Evolutionary conservation across 805 yeast genomes (phyloP).

Genomic region (Myxozyma neglecta): DNA sequence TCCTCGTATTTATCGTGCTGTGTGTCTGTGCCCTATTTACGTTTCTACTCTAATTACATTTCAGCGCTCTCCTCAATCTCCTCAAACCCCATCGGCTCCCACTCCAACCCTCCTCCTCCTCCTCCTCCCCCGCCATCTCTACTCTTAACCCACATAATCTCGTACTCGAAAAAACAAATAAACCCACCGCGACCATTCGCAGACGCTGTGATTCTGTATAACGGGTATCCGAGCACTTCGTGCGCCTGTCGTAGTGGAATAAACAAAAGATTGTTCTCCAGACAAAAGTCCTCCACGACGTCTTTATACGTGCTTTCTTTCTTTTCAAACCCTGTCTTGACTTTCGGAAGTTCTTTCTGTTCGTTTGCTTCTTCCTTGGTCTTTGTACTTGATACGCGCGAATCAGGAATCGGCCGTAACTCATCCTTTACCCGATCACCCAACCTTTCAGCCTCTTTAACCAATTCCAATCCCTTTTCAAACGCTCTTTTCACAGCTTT

Average conservation of each 20-base stretch:
- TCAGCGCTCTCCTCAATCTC: slow-evolving; percentile 25
- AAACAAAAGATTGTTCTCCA: slow-evolving; percentile 49
- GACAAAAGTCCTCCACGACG: slow-evolving; percentile 63
- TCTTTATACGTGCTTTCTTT: slow-evolving; percentile 53
- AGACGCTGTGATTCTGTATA: slow-evolving; percentile 46
- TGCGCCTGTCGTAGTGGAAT: slow-evolving; percentile 42
- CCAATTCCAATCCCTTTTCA: slow-evolving; percentile 38
- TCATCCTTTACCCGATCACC: slow-evolving; percentile 25
- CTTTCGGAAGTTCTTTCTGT: slow-evolving; percentile 28
- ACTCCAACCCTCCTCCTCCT: slow-evolving; percentile 37
- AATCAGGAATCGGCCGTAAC: slow-evolving; percentile 15
- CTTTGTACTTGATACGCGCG: neutral
- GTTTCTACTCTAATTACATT: too few species aligned
- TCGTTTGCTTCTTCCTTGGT: neutral
- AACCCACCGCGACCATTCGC: slow-evolving; percentile 42
- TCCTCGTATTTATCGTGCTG: too few species aligned
- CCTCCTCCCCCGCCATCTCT: slow-evolving; percentile 30
- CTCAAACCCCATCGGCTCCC: slow-evolving; percentile 44
- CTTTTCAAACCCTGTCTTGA: neutral
- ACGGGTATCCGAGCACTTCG: slow-evolving; percentile 45
- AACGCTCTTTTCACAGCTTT: slow-evolving; percentile 27
- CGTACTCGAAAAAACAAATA: slow-evolving; percentile 57
- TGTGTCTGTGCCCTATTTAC: too few species aligned
- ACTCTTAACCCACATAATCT: slow-evolving; percentile 57
- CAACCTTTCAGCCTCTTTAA: slow-evolving; percentile 39